Evolutionary conservation across 129 eudicot species (phyloP), one percentile per base, ranked within the genome.

Genomic region (Pittosporum tobira): DNA sequence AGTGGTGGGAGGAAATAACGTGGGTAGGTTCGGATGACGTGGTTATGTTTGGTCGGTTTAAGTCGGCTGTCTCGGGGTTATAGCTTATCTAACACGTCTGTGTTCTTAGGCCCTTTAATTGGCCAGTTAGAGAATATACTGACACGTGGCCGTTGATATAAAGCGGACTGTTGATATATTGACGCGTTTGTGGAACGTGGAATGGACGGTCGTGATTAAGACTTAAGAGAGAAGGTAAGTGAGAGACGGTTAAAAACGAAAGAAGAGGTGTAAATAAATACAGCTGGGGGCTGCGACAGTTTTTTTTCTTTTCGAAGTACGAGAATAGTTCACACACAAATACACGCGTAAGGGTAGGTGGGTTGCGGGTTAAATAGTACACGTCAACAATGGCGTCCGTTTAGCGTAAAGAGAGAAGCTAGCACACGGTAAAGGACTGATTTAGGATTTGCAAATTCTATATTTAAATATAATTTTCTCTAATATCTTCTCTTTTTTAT

Each of bases 11-110:
- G 15, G 63, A 22, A 37, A 48, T 37, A 60, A 64, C 44, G 63
- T 51, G 71, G 67, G 50, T 15, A 26, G 46, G 48, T 66, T n/a
- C 44, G 63, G n/a, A 27, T 61, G 76, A 76, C 61, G 74, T 57
- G 81, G 73, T 5, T 15, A 63, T n/a, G 26, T 55, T 28, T 73
- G 77, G 77, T 53, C 83, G 72, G 79, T 65, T 62, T 26, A 26
- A 69, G 76, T 61, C 76, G 73, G 84, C 76, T 52, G 63, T n/a
- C n/a, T 55, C 51, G 67, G 48, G 51, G 19, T 43, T 65, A 60
- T 64, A 65, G 61, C 62, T 48, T 73, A 67, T 59, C 62, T 42
- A 72, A 77, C 75, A 77, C 70, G 83, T 53, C 27, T 66, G 36
- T 36, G 26, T 30, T 56, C 3, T 10, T 20, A 24, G 73, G 48